These are phyloP conservation scores for Phaffia tasmanica DNA, from an alignment of 768 basidiomycete species.

Conservation along the genomic window DNA sequence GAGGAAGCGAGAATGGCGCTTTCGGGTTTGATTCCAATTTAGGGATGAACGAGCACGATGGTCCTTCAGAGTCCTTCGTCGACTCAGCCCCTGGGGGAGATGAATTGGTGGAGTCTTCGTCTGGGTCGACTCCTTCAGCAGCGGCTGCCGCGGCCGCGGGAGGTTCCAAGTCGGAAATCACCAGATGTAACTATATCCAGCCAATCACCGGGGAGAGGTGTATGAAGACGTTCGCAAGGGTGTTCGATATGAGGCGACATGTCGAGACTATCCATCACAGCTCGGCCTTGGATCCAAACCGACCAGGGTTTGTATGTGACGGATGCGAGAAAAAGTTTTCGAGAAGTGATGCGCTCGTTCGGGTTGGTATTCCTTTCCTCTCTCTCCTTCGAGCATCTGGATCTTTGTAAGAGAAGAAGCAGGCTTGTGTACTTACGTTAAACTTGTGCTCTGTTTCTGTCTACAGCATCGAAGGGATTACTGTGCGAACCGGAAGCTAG, in stretches of 20 bases:
- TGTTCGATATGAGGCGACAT: constrained; percentile 14
- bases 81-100: background rate
- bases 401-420: too few species aligned
- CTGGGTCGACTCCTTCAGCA: background rate
- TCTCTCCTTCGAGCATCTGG: background rate
- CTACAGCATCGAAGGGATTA: too few species aligned
- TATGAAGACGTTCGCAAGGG: constrained; percentile 4
- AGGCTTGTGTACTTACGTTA: too few species aligned
- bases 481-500: too few species aligned
- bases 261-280: constrained; percentile 7
- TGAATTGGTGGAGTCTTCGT: background rate
- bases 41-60: background rate
- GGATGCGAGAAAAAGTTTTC: constrained; percentile 15
- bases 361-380: background rate
- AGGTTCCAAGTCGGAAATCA: background rate
- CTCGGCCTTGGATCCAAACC: background rate
- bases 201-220: constrained; percentile 6
- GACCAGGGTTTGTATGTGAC: background rate
- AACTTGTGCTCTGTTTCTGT: too few species aligned
- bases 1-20: background rate
- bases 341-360: constrained; percentile 5
- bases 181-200: constrained; percentile 12
- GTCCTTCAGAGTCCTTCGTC: background rate
- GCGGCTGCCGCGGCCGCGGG: background rate
- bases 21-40: background rate